These are phyloP conservation scores for Tolypocladium endophyticum DNA, from an alignment of 2,329 filamentous ascomycete species.

Conservation along the genomic window DNA sequence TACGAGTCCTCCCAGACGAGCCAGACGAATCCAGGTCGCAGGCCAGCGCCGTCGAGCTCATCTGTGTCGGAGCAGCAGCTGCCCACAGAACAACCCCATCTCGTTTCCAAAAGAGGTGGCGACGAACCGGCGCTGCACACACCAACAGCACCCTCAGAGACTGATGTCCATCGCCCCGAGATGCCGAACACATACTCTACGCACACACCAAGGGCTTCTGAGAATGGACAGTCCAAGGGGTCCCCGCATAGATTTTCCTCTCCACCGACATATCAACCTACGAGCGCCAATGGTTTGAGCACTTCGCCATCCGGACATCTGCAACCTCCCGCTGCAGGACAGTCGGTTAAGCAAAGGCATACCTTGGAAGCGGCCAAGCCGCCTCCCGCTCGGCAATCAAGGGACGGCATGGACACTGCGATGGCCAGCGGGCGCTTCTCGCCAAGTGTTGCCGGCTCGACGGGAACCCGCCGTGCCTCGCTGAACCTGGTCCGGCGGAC, in stretches of 20 bases:
- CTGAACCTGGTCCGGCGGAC: conserved; percentile 69
- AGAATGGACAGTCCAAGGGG: conserved; percentile 14
- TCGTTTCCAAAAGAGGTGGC: not conserved
- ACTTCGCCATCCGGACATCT: conserved; percentile 38
- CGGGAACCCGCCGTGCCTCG: conserved; percentile 64
- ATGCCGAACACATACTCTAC: conserved; percentile 8
- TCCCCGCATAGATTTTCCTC: conserved; percentile 53
- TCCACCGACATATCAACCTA: conserved; percentile 44
- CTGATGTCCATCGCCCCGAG: conserved; percentile 9
- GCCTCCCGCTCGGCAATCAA: conserved; percentile 55
- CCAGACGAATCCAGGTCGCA: not conserved
- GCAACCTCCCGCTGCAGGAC: conserved; percentile 32
- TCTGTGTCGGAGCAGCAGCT: not conserved
- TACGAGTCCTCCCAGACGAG: not conserved
- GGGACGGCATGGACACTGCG: conserved; percentile 57
- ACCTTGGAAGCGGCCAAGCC: conserved; percentile 77
- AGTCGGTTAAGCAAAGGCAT: conserved; percentile 67
- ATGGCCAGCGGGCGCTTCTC: conserved; percentile 76
- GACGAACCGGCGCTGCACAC: not conserved
- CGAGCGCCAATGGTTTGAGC: conserved; percentile 20
- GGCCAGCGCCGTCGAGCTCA: not conserved
- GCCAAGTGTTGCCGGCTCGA: conserved; percentile 44
- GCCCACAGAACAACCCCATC: not conserved
- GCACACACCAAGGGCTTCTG: not conserved
- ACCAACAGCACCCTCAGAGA: not conserved